Evolutionary conservation across 106 monocot species (phyloP).

Genomic region (Platanthera guangdongensis): DNA sequence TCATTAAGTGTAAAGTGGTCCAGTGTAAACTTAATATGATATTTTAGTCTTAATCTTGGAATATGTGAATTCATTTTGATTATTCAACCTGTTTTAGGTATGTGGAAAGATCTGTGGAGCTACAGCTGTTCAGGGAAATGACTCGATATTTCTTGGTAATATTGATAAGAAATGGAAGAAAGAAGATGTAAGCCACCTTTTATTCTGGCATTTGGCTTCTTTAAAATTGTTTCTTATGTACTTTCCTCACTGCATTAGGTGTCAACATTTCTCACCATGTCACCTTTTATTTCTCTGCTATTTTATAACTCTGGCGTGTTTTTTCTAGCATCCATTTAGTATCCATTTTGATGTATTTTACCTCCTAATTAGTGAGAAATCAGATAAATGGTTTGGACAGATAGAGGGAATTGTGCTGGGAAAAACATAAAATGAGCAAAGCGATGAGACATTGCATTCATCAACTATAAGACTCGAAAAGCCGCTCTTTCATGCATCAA

Average conservation of each 20-base stretch:
- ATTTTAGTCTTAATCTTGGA: background rate
- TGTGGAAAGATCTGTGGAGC: conserved; percentile 84
- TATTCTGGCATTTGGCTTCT: background rate
- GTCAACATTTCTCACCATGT: too few species aligned
- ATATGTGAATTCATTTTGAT: background rate
- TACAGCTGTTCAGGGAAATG: conserved; percentile 73
- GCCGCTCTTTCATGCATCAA: conserved; percentile 82
- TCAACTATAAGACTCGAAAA: conserved; percentile 72
- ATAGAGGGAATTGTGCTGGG: conserved; percentile 80
- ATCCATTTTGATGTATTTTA: background rate
- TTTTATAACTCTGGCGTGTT: background rate
- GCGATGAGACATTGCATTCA: conserved; percentile 82
- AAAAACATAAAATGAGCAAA: conserved; percentile 57
- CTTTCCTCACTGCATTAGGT: background rate
- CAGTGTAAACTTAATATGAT: background rate
- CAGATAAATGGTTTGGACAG: conserved; percentile 47
- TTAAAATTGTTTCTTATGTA: background rate
- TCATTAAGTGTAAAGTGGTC: background rate
- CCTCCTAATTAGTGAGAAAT: background rate
- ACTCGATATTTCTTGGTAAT: conserved; percentile 78
- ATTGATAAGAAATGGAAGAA: conserved; percentile 95
- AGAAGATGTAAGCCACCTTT: conserved; percentile 58
- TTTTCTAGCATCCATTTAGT: background rate
- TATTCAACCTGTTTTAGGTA: conserved; percentile 28
- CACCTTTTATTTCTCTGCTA: background rate